Evolutionary conservation across 2,329 filamentous ascomycete genomes (phyloP).

Genomic region (Venturia asperata): DNA sequence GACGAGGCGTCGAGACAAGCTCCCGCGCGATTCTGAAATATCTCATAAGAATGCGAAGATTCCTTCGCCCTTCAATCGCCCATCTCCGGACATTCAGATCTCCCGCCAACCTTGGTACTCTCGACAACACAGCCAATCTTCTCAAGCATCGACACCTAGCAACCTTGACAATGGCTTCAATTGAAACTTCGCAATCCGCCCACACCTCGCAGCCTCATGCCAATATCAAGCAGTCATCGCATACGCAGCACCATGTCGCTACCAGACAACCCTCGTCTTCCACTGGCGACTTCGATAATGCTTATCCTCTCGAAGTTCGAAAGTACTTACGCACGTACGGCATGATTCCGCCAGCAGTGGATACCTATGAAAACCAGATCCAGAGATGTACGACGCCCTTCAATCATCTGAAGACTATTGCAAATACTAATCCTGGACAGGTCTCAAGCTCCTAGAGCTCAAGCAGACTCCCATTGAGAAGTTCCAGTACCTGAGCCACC

Average conservation of each 20-base stretch:
- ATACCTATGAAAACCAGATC: constrained; percentile 44
- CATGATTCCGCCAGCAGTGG: constrained; percentile 44
- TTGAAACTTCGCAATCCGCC: neutral
- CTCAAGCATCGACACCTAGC: neutral
- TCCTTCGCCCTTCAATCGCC: constrained; percentile 3
- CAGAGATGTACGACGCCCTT: constrained; percentile 39
- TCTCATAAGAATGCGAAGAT: neutral
- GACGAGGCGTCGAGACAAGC: neutral
- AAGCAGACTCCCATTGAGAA: constrained; percentile 68
- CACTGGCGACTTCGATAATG: constrained; percentile 43
- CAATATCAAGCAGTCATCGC: constrained; percentile 29
- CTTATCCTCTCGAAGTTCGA: constrained; percentile 43
- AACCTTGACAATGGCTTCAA: constrained; percentile 17
- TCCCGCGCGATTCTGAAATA: neutral
- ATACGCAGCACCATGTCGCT: constrained; percentile 26
- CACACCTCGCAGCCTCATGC: constrained; percentile 27
- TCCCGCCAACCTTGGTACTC: neutral
- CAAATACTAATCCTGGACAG: constrained; percentile 28
- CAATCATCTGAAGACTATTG: neutral
- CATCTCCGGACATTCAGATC: neutral
- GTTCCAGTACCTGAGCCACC: constrained; percentile 71
- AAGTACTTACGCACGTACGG: constrained; percentile 47
- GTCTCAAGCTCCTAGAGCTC: constrained; percentile 66
- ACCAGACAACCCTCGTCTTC: constrained; percentile 35
- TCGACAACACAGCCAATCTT: neutral